Percentiles rank a stretch among this genome's conserved stretches.
Conservation (phyloP, 1,139 yeast species). For the Kodamaea derodonti region DNA sequence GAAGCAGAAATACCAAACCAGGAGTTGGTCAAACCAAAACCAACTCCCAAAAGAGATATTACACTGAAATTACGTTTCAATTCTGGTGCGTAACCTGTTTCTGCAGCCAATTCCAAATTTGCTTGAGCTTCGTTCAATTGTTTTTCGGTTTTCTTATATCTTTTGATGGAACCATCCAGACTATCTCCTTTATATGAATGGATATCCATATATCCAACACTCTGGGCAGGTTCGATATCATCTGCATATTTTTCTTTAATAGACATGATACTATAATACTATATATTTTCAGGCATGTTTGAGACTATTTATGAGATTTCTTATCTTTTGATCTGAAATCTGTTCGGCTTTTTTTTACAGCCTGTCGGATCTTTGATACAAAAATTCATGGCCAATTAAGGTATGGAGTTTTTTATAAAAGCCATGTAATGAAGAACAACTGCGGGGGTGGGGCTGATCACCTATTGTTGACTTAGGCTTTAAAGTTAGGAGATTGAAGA, state of each 20-base stretch:
- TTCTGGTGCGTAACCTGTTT: conserved; percentile 36
- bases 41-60: conserved; percentile 50
- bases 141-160: conserved; percentile 14
- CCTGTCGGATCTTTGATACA: too few species aligned
- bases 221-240: conserved; percentile 15
- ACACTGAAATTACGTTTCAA: conserved; percentile 49
- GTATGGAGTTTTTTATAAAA: too few species aligned
- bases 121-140: conserved; percentile 29
- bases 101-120: conserved; percentile 28
- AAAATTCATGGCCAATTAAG: too few species aligned
- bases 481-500: too few species aligned
- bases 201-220: conserved; percentile 19
- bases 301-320: background rate
- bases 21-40: conserved; percentile 51
- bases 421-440: too few species aligned
- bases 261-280: too few species aligned
- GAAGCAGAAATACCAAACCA: conserved; percentile 54
- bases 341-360: too few species aligned
- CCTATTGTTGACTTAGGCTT: too few species aligned
- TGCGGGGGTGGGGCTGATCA: too few species aligned
- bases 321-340: too few species aligned
- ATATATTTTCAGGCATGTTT: background rate
- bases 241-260: conserved; percentile 4
- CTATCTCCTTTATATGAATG: conserved; percentile 12
- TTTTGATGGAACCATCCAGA: conserved; percentile 9